These are phyloP conservation scores for Trichoderma oligosporum DNA, from an alignment of 2,329 filamentous ascomycete species.

Conservation along the genomic window DNA sequence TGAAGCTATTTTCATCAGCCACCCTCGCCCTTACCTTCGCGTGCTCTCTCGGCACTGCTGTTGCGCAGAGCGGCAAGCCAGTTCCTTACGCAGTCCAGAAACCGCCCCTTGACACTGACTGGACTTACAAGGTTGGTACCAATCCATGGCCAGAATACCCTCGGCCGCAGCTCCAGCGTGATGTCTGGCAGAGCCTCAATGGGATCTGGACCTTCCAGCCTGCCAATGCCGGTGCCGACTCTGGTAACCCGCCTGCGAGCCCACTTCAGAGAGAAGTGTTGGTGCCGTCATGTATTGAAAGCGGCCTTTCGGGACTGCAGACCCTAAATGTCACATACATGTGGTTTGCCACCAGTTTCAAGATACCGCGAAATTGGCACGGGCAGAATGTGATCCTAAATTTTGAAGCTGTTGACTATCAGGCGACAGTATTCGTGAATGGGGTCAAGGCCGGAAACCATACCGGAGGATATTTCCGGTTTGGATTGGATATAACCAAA, in stretches of 20 bases:
- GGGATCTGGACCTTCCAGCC: constrained; percentile 55
- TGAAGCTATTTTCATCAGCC: not conserved
- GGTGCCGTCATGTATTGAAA: constrained; percentile 44
- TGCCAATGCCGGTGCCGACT: constrained; percentile 25
- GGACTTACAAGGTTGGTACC: constrained; percentile 50
- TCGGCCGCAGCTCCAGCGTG: constrained; percentile 52
- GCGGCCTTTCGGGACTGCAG: constrained; percentile 48
- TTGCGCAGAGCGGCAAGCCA: constrained; percentile 12
- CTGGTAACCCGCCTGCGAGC: constrained; percentile 22
- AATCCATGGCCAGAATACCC: constrained; percentile 57
- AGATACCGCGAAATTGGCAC: constrained; percentile 46
- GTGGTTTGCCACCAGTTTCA: constrained; percentile 51
- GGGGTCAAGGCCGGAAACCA: constrained; percentile 50
- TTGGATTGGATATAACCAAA: constrained; percentile 56
- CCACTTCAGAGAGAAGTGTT: constrained; percentile 39
- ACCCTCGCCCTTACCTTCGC: constrained; percentile 6
- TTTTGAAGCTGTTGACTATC: constrained; percentile 58
- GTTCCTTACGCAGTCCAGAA: constrained; percentile 36
- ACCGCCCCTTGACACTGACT: constrained; percentile 47
- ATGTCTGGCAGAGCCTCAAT: constrained; percentile 54
- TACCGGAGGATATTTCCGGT: constrained; percentile 59
- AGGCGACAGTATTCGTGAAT: constrained; percentile 57
- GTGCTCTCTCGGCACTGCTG: not conserved
- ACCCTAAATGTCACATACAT: constrained; percentile 40
- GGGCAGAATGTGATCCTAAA: constrained; percentile 47